Conservation (phyloP, 1,284 basidiomycete species). For the Leccinum griseonigrum region DNA sequence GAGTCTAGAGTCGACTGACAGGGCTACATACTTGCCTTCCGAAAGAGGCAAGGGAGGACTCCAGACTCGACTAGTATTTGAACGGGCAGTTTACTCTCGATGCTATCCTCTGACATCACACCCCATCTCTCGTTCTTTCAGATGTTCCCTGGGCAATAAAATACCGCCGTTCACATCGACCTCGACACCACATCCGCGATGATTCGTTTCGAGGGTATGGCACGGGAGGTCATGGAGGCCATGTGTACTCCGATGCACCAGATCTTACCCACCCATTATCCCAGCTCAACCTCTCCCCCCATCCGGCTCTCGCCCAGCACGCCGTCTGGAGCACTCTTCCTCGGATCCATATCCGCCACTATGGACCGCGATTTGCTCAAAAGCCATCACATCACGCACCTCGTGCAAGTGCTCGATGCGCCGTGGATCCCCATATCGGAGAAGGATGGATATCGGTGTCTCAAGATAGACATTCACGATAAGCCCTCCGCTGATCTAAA, state of each 20-base stretch:
- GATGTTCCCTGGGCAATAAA: conserved; percentile 11
- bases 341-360: conserved; percentile 55
- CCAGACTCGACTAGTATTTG: conserved; percentile 29
- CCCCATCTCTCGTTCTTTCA: conserved; percentile 1
- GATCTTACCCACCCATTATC: conserved; percentile 47
- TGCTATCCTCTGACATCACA: conserved; percentile 18
- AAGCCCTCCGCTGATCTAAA: conserved; percentile 49
- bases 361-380: conserved; percentile 49
- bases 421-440: conserved; percentile 64
- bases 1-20: neutral
- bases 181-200: conserved; percentile 35
- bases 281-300: conserved; percentile 19
- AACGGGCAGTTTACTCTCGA: conserved; percentile 10
- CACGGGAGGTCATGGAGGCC: conserved; percentile 70
- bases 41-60: conserved; percentile 26
- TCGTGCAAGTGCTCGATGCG: conserved; percentile 70
- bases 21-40: conserved; percentile 3
- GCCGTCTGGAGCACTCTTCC: conserved; percentile 43
- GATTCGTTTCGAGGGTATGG: conserved; percentile 70
- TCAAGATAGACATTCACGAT: conserved; percentile 67
- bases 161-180: conserved; percentile 1
- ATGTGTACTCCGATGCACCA: conserved; percentile 81
- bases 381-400: conserved; percentile 50
- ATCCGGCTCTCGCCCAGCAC: conserved; percentile 15
- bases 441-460: conserved; percentile 55